These are phyloP conservation scores for Fomitopsis palustris DNA, from an alignment of 1,284 basidiomycete genomes.

Conservation along the genomic window DNA sequence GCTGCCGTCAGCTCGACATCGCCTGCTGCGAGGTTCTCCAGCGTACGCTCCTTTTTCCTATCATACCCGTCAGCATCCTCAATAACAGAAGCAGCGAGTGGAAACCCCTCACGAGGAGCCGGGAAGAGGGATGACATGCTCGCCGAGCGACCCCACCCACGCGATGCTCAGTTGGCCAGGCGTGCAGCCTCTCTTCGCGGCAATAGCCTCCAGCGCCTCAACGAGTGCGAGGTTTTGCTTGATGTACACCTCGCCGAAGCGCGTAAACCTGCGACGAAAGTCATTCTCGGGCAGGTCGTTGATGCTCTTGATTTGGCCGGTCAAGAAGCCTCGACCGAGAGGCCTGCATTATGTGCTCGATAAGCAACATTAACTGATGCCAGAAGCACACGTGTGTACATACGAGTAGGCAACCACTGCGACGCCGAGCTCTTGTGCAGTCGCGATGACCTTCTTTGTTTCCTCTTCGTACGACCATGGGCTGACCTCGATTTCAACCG, in stretches of 20 bases:
- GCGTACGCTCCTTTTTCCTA: constrained; percentile 34
- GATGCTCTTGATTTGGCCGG: constrained; percentile 41
- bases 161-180: constrained; percentile 59
- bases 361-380: background rate
- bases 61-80: background rate
- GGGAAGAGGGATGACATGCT: constrained; percentile 51
- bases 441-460: constrained; percentile 36
- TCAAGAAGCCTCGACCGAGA: constrained; percentile 53
- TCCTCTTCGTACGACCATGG: constrained; percentile 48
- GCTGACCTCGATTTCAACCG: constrained; percentile 53
- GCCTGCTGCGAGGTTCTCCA: constrained; percentile 43
- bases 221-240: constrained; percentile 56
- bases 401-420: constrained; percentile 53
- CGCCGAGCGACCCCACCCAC: constrained; percentile 49
- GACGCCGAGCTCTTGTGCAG: constrained; percentile 42
- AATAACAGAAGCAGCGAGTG: background rate
- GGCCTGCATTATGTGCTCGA: constrained; percentile 30
- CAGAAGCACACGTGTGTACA: constrained; percentile 9
- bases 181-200: constrained; percentile 46
- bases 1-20: constrained; percentile 39
- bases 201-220: constrained; percentile 41
- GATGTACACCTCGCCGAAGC: constrained; percentile 41
- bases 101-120: constrained; percentile 42
- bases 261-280: constrained; percentile 30
- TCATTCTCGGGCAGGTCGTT: constrained; percentile 44